Evolutionary conservation across 345 rosid species (phyloP).

Genomic region (Arabis hirsuta): DNA sequence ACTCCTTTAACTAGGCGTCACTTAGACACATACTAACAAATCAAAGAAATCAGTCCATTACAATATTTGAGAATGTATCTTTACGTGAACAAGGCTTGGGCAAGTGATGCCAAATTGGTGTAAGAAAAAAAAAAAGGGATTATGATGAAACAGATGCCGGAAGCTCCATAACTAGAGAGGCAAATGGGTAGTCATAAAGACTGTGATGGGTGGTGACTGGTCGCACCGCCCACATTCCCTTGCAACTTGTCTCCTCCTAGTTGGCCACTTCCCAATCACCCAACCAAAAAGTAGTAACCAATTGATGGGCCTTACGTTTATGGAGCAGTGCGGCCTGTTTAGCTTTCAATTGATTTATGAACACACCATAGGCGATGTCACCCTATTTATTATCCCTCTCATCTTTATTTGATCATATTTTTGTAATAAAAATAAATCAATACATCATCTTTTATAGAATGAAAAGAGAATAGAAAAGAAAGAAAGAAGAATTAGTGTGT

Average conservation of each 20-base stretch:
- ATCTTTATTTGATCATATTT: too few relatives aligned
- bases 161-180: conserved; percentile 37
- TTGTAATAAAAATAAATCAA: too few relatives aligned
- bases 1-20: background rate
- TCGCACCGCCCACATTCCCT: conserved; percentile 41
- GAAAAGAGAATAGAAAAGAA: too few relatives aligned
- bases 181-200: conserved; percentile 40
- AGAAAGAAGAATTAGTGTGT: too few relatives aligned
- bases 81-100: background rate
- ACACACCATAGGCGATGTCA: too few relatives aligned
- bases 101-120: conserved; percentile 27
- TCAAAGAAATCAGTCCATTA: background rate
- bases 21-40: background rate
- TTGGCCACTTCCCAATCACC: conserved; percentile 23
- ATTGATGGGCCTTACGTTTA: background rate
- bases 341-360: background rate
- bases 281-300: background rate
- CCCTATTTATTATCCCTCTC: too few relatives aligned
- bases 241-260: conserved; percentile 39
- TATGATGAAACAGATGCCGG: background rate
- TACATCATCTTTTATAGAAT: too few relatives aligned
- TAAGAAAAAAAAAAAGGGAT: conserved; percentile 18
- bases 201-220: conserved; percentile 29
- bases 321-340: background rate
- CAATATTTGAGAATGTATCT: background rate